phyloP scores from a whole-genome alignment of 768 basidiomycete species.

The Boletus pseudo-olivaceus region DNA sequence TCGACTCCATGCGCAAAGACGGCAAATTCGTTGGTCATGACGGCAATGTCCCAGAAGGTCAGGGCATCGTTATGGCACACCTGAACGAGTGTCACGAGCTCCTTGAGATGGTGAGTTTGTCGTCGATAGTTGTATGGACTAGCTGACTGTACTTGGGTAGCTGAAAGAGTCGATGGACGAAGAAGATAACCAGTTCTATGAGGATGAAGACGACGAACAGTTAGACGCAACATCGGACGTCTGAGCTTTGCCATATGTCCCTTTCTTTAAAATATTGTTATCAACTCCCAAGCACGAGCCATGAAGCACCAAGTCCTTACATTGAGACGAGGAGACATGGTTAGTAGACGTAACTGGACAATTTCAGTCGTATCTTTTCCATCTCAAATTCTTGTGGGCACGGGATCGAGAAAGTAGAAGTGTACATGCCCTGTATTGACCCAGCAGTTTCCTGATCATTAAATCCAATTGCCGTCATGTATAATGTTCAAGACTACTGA shows the following conservation, averaged over 20 bases:
- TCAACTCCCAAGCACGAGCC: neutral
- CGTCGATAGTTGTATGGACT: neutral
- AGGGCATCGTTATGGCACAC: slow-evolving; percentile 94
- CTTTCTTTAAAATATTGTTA: neutral
- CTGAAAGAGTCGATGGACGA: slow-evolving; percentile 82
- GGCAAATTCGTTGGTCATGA: slow-evolving; percentile 90
- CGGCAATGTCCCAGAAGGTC: slow-evolving; percentile 90
- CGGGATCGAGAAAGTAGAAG: neutral
- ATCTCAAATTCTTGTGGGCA: neutral
- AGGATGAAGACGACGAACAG: slow-evolving; percentile 44
- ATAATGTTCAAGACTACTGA: neutral
- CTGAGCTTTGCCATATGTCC: slow-evolving; percentile 4
- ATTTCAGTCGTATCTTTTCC: neutral
- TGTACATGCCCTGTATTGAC: neutral
- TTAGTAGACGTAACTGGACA: neutral
- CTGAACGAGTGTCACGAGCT: slow-evolving; percentile 95
- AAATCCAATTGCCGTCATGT: too few relatives aligned
- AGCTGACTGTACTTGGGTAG: slow-evolving; percentile 22
- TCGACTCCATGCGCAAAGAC: slow-evolving; percentile 89
- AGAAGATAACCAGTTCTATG: slow-evolving; percentile 54
- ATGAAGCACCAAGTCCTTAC: neutral
- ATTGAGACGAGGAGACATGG: neutral
- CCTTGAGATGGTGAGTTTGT: slow-evolving; percentile 75
- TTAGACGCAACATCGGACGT: slow-evolving; percentile 11
- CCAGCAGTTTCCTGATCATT: neutral